These are phyloP conservation scores for Huntiella omanensis DNA, from an alignment of 2,329 filamentous ascomycete species.

Conservation along the genomic window DNA sequence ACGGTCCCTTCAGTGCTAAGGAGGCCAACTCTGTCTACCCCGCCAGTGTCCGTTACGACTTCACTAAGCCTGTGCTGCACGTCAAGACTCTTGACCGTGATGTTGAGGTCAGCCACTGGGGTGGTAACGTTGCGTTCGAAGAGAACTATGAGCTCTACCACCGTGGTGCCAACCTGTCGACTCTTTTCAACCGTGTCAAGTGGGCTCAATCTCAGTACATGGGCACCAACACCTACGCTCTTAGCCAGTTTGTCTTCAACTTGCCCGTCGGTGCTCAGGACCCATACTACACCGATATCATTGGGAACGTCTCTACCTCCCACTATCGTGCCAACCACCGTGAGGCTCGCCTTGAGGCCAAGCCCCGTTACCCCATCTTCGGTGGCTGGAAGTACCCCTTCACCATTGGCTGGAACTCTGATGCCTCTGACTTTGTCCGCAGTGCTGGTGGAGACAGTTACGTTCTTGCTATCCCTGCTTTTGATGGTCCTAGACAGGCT, in stretches of 20 bases:
- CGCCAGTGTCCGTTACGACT: constrained; percentile 76
- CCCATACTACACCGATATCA: constrained; percentile 87
- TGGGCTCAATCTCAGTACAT: constrained; percentile 59
- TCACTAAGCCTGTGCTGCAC: constrained; percentile 77
- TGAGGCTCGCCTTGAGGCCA: constrained; percentile 71
- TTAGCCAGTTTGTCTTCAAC: constrained; percentile 67
- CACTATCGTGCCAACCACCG: constrained; percentile 60
- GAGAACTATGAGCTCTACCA: constrained; percentile 82
- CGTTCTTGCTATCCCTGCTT: constrained; percentile 74
- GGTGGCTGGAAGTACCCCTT: constrained; percentile 98
- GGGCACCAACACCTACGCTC: constrained; percentile 55
- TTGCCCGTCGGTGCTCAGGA: constrained; percentile 64
- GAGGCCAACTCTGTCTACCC: constrained; percentile 58
- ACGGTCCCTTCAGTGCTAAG: constrained; percentile 72
- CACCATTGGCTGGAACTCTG: constrained; percentile 85
- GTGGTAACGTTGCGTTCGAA: constrained; percentile 86
- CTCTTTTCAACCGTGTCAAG: constrained; percentile 57
- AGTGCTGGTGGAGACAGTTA: constrained; percentile 49
- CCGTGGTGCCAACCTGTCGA: constrained; percentile 59
- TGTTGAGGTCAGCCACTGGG: constrained; percentile 93
- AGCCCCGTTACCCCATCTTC: constrained; percentile 89
- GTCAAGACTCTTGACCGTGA: constrained; percentile 68
- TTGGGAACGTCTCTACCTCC: constrained; percentile 93
- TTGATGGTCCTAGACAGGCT: constrained; percentile 72
- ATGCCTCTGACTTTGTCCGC: constrained; percentile 60